Conservation (phyloP, 140 eudicot species). For the Oenanthe javanica region DNA sequence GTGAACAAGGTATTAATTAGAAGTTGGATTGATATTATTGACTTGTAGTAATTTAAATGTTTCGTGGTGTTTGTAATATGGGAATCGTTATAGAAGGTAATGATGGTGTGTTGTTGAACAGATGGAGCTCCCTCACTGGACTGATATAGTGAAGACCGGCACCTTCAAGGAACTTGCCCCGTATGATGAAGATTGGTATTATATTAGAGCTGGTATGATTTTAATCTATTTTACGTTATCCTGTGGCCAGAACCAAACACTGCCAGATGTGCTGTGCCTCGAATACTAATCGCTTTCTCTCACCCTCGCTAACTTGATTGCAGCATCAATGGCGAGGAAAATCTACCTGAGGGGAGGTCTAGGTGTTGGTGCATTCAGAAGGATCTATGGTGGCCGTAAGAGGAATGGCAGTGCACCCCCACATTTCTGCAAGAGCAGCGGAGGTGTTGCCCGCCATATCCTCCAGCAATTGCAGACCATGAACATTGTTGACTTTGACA, state of each 20-base stretch:
- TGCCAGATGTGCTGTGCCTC: too few relatives aligned
- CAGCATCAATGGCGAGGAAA: slow-evolving; percentile 17
- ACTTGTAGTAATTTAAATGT: background rate
- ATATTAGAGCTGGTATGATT: slow-evolving; percentile 65
- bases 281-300: background rate
- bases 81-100: too few relatives aligned
- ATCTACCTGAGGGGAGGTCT: slow-evolving; percentile 39
- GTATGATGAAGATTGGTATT: slow-evolving; percentile 76
- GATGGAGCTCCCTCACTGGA: slow-evolving; percentile 91
- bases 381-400: slow-evolving; percentile 84
- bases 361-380: slow-evolving; percentile 56
- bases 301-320: background rate
- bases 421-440: slow-evolving; percentile 76
- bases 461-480: slow-evolving; percentile 69
- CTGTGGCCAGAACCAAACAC: too few relatives aligned
- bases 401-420: slow-evolving; percentile 83
- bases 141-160: slow-evolving; percentile 76
- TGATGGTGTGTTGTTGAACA: background rate
- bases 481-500: slow-evolving; percentile 56
- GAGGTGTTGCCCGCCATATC: slow-evolving; percentile 66
- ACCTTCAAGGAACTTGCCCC: slow-evolving; percentile 83
- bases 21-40: background rate
- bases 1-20: background rate
- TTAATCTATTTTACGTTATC: background rate
- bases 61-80: background rate